phyloP scores from a whole-genome alignment of 2,329 filamentous ascomycete genomes.

The Fusarium luffae region DNA sequence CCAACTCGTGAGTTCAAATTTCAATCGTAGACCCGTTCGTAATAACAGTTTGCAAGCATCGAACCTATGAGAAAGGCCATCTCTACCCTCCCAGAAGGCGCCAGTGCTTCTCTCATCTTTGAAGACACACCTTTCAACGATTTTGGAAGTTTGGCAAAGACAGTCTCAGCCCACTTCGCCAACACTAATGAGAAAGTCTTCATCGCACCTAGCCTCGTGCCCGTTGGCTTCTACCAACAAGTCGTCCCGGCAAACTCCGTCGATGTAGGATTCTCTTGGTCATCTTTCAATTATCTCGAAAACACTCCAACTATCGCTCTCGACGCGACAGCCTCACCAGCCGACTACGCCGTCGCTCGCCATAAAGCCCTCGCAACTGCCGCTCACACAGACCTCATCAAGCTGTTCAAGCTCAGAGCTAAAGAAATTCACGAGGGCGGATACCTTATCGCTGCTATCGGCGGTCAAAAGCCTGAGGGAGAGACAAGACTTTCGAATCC shows the following conservation, averaged over 20 bases:
- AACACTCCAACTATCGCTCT: not conserved
- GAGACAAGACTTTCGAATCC: not conserved
- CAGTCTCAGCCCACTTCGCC: not conserved
- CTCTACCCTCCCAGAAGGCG: accelerated
- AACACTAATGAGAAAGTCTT: not conserved
- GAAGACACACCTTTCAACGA: constrained; percentile 16
- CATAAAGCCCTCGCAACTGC: constrained; percentile 7
- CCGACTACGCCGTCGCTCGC: constrained; percentile 9
- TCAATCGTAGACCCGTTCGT: accelerated
- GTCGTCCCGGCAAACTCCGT: not conserved
- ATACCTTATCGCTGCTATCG: not conserved
- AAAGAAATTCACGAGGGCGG: not conserved
- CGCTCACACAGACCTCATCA: constrained; percentile 1
- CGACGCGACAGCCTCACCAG: constrained; percentile 6
- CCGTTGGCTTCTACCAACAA: constrained; percentile 5
- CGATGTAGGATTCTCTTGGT: constrained; percentile 10
- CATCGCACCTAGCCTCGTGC: not conserved
- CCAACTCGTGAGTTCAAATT: not conserved
- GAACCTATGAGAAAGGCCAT: not conserved
- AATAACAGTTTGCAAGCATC: not conserved
- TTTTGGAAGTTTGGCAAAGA: constrained; percentile 18
- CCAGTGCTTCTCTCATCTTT: not conserved
- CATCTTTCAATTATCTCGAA: constrained; percentile 15
- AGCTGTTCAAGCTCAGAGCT: not conserved
- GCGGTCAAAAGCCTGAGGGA: not conserved